These are phyloP conservation scores for Tritrichomonas musculus DNA, from an alignment of 208 protist genomes.

Conservation along the genomic window DNA sequence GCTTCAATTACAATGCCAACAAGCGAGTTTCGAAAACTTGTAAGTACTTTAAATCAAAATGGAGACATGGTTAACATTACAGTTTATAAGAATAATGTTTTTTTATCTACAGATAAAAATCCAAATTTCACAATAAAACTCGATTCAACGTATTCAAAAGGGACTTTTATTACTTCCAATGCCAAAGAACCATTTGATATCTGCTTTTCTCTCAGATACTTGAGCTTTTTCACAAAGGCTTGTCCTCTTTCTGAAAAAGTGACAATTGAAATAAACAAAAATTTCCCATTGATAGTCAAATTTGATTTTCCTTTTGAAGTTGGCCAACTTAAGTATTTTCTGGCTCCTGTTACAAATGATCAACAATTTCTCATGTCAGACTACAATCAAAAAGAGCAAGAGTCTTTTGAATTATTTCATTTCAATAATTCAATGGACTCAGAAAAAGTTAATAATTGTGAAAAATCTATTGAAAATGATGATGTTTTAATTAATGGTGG, in stretches of 20 bases:
- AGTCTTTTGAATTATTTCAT: too few species aligned
- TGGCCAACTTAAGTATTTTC: constrained; percentile 27
- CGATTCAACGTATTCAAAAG: neutral
- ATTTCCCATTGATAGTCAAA: neutral
- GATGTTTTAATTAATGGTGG: too few species aligned
- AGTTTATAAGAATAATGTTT: neutral
- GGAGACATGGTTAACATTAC: constrained; percentile 14
- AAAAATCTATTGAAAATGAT: too few species aligned
- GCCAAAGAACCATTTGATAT: neutral
- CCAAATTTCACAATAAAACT: too few species aligned
- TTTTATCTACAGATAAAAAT: neutral
- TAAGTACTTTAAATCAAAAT: neutral
- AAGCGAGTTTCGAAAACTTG: neutral
- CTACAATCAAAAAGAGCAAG: too few species aligned
- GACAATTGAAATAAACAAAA: neutral
- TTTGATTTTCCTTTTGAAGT: neutral
- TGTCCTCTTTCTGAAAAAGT: neutral
- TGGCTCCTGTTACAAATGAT: constrained; percentile 23
- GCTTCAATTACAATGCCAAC: neutral
- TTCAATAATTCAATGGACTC: too few species aligned
- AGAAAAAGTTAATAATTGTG: too few species aligned
- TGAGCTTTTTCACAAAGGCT: constrained; percentile 33
- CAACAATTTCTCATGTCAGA: too few species aligned
- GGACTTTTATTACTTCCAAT: neutral
- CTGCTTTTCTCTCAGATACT: neutral